Base-by-base conservation (phyloP, 345 rosid species). In the Garcia nutans region DNA sequence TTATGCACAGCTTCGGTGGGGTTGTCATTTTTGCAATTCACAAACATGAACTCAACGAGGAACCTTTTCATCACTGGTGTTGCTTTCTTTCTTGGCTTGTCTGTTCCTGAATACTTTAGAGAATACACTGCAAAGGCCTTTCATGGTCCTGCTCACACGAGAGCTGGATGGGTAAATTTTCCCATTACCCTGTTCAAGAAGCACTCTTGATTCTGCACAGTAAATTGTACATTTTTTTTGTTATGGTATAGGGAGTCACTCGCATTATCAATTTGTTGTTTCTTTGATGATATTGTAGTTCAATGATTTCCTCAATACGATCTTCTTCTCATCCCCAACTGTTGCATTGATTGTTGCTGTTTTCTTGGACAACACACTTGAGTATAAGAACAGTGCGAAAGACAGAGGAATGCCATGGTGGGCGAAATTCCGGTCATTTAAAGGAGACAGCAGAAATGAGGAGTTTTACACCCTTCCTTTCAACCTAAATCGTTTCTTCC, bases 371-470 rank as follows among this genome's bases (percentile, higher is more conserved):
- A 93, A 93, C 71, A 96, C 98, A 7, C 87, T 96, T 2, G 99
- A 96, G 26, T 89, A 89, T 83, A 93, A 92, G 86, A 92, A 93
- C 42, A 89, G 91, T 26, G 97, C 93, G 10, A 87, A 79, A 79
- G 99, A 96, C 42, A 84, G 98, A 76, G 99, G 99, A 28, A 85
- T 93, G 94, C 93, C 93, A 31, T 96, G 99, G 98, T 96, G 99
- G 98, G 95, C 79, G 45, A 92, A 89, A 74, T 92, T 96, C 83
- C 81, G 95, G 70, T 84, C 98, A 26, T 93, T 96, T 65, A 89
- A 93, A 81, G 97, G 97, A 70, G 97, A 92, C 85, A 82, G 89
- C 78, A 81, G 98, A 63, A 96, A 91, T 70, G 97, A 93, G 45
- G 98, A 96, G 76, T 96, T 96, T 80, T 96, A 96, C 83, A 88